These are phyloP conservation scores for Fusarium fujikuroi DNA, from an alignment of 2,329 filamentous ascomycete genomes.

Conservation along the genomic window DNA sequence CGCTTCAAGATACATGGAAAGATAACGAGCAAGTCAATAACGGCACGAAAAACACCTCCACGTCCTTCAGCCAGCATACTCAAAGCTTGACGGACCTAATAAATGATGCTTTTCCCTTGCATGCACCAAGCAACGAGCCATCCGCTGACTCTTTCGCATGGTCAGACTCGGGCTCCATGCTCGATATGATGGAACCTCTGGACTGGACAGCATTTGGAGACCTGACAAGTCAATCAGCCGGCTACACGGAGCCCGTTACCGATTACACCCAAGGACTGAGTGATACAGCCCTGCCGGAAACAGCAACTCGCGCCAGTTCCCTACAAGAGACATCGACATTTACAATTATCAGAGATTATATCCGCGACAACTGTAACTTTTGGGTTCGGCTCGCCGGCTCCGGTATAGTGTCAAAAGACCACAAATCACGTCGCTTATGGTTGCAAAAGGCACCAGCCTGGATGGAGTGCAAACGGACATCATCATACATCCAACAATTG, in stretches of 20 bases:
- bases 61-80: accelerated
- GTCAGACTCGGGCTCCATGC: background rate
- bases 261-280: accelerated
- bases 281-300: accelerated
- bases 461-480: background rate
- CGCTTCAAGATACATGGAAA: too few species aligned
- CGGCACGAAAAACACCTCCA: accelerated
- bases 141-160: accelerated
- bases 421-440: background rate
- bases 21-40: background rate
- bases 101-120: background rate
- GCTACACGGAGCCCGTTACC: accelerated
- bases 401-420: background rate
- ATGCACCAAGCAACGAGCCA: background rate
- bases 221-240: accelerated
- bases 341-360: background rate
- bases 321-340: background rate
- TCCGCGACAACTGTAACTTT: background rate
- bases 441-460: accelerated
- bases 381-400: background rate
- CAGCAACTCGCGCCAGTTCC: accelerated
- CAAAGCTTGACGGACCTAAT: too few species aligned
- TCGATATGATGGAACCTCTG: background rate
- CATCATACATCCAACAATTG: background rate
- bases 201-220: background rate